Evolutionary conservation across 2,329 filamentous ascomycete genomes (phyloP).

Genomic region (Phialemonium atrogriseum): DNA sequence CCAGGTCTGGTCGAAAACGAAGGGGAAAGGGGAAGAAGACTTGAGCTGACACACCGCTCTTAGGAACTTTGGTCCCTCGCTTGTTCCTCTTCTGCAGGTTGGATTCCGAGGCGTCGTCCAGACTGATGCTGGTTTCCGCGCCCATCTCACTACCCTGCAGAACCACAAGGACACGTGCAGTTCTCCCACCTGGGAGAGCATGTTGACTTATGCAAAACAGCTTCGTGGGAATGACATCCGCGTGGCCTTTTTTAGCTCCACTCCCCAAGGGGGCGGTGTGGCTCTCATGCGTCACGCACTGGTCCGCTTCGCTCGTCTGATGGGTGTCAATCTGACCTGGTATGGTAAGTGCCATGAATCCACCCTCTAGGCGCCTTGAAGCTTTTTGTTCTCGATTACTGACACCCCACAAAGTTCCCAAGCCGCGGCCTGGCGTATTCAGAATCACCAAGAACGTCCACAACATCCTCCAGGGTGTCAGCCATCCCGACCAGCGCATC

Average conservation of each 20-base stretch:
- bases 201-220: constrained; percentile 53
- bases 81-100: constrained; percentile 60
- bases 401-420: constrained; percentile 49
- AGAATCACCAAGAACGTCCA: constrained; percentile 80
- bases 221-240: constrained; percentile 57
- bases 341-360: constrained; percentile 39
- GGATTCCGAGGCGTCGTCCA: constrained; percentile 61
- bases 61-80: constrained; percentile 64
- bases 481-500: constrained; percentile 55
- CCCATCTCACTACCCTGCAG: constrained; percentile 46
- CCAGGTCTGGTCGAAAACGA: no score
- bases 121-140: constrained; percentile 59
- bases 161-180: constrained; percentile 55
- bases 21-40: no score
- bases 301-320: constrained; percentile 58
- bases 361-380: background rate
- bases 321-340: constrained; percentile 67
- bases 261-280: constrained; percentile 75
- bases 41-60: background rate
- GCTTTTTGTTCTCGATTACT: background rate
- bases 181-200: constrained; percentile 55
- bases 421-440: constrained; percentile 71
- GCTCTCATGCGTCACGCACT: constrained; percentile 75
- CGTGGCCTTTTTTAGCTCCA: constrained; percentile 68
- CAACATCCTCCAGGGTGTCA: constrained; percentile 80